Conservation (phyloP, 768 basidiomycete genomes). For the Lepiota brunneoincarnata region DNA sequence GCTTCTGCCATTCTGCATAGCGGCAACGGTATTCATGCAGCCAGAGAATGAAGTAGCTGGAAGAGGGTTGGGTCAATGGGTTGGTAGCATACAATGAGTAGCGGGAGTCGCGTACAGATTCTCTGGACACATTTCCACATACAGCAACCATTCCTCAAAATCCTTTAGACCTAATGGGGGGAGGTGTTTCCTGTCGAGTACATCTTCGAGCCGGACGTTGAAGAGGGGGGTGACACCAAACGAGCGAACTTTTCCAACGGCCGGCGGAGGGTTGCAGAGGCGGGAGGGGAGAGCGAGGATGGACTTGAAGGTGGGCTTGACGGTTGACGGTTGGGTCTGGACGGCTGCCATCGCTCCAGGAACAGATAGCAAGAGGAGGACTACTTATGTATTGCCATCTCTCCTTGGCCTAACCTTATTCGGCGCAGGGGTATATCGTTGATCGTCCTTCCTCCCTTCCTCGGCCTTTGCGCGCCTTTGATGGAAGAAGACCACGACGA, state of each 20-base stretch:
- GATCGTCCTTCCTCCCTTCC: not conserved
- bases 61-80: conserved; percentile 11
- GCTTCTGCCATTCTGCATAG: conserved; percentile 42
- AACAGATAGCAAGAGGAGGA: not conserved
- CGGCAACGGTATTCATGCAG: conserved; percentile 65
- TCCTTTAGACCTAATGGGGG: conserved; percentile 78
- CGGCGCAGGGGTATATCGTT: not conserved
- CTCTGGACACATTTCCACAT: conserved; percentile 73
- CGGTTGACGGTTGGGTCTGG: conserved; percentile 11
- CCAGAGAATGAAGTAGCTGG: conserved; percentile 80
- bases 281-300: conserved; percentile 46
- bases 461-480: conserved; percentile 4
- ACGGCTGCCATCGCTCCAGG: conserved; percentile 6
- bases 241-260: conserved; percentile 66
- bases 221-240: conserved; percentile 67
- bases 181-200: conserved; percentile 72
- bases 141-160: conserved; percentile 78
- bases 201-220: conserved; percentile 68
- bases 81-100: conserved; percentile 6
- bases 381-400: conserved; percentile 6
- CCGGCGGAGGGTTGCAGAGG: conserved; percentile 66
- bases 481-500: not conserved
- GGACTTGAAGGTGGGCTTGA: conserved; percentile 21
- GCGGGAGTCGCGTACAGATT: conserved; percentile 53
- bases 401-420: not conserved